Conservation (phyloP, 2,329 filamentous ascomycete species). For the Fusarium sp. region DNA sequence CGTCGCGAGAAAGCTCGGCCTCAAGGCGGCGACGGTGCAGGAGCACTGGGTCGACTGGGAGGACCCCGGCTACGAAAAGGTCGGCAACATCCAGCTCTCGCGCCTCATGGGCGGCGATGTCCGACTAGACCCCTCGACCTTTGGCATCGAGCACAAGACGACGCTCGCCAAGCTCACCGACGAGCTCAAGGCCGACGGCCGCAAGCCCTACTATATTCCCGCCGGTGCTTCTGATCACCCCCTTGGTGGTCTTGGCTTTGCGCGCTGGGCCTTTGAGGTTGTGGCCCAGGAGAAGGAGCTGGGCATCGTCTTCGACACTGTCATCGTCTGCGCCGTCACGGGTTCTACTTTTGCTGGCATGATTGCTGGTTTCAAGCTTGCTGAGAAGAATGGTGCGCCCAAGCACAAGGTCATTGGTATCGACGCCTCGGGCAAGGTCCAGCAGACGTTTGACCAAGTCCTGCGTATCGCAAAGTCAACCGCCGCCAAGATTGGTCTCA, state of each 20-base stretch:
- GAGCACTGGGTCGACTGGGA: slow-evolving; percentile 79
- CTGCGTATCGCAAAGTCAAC: slow-evolving; percentile 77
- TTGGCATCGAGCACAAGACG: slow-evolving; percentile 79
- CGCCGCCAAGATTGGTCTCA: slow-evolving; percentile 73
- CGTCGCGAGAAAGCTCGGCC: slow-evolving; percentile 70
- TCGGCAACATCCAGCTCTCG: slow-evolving; percentile 81
- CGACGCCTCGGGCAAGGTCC: slow-evolving; percentile 63
- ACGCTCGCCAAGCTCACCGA: slow-evolving; percentile 69
- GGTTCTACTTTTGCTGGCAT: slow-evolving; percentile 81
- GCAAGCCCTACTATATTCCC: slow-evolving; percentile 80
- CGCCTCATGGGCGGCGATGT: slow-evolving; percentile 78
- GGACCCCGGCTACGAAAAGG: slow-evolving; percentile 72
- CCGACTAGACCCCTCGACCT: slow-evolving; percentile 70
- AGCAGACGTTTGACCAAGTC: slow-evolving; percentile 76
- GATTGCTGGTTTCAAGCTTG: slow-evolving; percentile 80
- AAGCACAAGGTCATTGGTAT: slow-evolving; percentile 76
- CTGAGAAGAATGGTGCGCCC: slow-evolving; percentile 62
- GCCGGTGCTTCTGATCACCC: slow-evolving; percentile 80
- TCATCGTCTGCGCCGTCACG: slow-evolving; percentile 80
- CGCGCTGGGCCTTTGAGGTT: slow-evolving; percentile 80
- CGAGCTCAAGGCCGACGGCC: slow-evolving; percentile 67
- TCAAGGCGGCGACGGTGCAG: slow-evolving; percentile 71
- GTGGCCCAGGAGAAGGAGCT: slow-evolving; percentile 72
- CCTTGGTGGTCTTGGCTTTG: slow-evolving; percentile 79
- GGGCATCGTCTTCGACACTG: slow-evolving; percentile 76